These are phyloP conservation scores for Lactarius tabidus DNA, from an alignment of 768 basidiomycete species.

Conservation along the genomic window DNA sequence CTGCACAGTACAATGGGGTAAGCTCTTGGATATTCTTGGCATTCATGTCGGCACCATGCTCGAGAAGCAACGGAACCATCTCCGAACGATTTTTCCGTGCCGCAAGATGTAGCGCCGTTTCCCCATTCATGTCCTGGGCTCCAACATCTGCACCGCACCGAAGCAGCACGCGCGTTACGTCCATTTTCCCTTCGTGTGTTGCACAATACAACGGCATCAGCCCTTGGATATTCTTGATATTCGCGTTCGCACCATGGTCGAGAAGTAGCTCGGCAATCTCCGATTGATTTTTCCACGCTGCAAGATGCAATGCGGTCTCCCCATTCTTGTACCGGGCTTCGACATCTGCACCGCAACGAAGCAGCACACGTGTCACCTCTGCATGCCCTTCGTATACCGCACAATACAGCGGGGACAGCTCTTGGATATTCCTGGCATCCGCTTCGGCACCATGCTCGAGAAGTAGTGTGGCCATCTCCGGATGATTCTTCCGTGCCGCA, in stretches of 20 bases:
- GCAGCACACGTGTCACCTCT: no score
- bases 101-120: neutral
- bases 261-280: no score
- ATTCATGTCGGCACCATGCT: no score
- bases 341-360: neutral
- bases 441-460: no score
- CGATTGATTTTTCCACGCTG: neutral
- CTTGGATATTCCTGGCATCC: no score
- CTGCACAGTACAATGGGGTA: neutral
- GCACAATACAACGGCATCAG: neutral
- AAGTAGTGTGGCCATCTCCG: no score
- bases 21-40: no score
- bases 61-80: no score
- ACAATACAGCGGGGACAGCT: no score
- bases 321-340: neutral
- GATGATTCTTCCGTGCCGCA: neutral
- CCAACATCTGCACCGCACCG: neutral
- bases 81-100: neutral
- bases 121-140: neutral
- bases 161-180: no score
- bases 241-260: no score
- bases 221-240: no score
- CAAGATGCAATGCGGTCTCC: neutral
- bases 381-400: neutral
- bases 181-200: neutral